Evolutionary conservation across 495 filamentous ascomycete species (phyloP).

Genomic region (Beverwykella pulmonaria): DNA sequence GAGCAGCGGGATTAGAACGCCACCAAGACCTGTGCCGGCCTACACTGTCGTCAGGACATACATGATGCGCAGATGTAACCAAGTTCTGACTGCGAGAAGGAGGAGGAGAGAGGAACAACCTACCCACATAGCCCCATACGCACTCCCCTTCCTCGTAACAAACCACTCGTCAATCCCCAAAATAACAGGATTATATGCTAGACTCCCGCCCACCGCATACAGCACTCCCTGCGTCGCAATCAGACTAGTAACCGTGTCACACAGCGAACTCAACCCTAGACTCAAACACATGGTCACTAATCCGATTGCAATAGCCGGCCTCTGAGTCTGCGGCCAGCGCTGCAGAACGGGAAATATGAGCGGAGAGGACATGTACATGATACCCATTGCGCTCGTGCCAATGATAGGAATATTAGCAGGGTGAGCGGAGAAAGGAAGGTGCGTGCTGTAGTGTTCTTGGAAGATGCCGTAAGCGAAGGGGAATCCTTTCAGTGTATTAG

Average conservation of each 20-base stretch:
- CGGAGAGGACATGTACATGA: slow-evolving; percentile 55
- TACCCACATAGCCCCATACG: slow-evolving; percentile 59
- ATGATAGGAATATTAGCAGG: slow-evolving; percentile 53
- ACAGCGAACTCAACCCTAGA: slow-evolving; percentile 50
- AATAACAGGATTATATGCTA: slow-evolving; percentile 54
- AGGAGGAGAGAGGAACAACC: background rate
- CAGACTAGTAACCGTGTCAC: slow-evolving; percentile 49
- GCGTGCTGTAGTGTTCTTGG: slow-evolving; percentile 58
- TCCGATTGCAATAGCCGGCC: slow-evolving; percentile 46
- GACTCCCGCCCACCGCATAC: slow-evolving; percentile 54
- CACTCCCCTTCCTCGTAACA: slow-evolving; percentile 55
- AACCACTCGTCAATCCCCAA: slow-evolving; percentile 64
- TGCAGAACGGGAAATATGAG: slow-evolving; percentile 46
- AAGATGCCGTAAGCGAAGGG: slow-evolving; percentile 65
- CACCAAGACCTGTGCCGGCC: slow-evolving; percentile 51
- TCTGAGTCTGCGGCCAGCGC: slow-evolving; percentile 36
- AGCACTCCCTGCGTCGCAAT: slow-evolving; percentile 59
- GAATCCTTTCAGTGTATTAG: slow-evolving; percentile 55
- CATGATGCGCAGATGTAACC: no score
- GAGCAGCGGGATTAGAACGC: slow-evolving; percentile 47
- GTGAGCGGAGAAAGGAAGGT: slow-evolving; percentile 48
- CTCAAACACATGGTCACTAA: slow-evolving; percentile 39
- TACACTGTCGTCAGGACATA: background rate
- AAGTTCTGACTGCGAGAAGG: no score
- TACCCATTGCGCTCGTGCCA: slow-evolving; percentile 47